Evolutionary conservation across 495 filamentous ascomycete genomes (phyloP), one percentile per base, ranked within the genome.

Genomic region (Wilcoxina mikolae): DNA sequence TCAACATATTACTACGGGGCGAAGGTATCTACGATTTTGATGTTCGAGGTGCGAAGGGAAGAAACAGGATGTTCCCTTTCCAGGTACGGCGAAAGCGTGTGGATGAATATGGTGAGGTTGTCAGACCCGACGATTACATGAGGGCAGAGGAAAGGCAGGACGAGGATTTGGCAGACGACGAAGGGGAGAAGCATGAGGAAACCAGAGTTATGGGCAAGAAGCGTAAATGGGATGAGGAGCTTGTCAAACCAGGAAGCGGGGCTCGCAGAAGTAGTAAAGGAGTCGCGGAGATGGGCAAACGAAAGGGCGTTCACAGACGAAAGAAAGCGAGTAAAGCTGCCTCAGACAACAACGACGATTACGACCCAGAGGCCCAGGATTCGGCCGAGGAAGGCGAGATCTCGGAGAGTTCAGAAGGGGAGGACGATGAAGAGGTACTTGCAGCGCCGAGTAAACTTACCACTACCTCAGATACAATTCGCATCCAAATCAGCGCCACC

Each of bases 21-120:
- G 88, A 89, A 61, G 82, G 80, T 17, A 77, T 93, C 17, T 85
- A 87, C 66, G 91, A 99, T 67, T 99, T 83, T 56, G 87, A 94
- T 61, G 85, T 95, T 4, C 77, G 85, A n/a, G 83, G 82, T 15
- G 94, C 94, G 62, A 95, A 87, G 67, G 93, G 91, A 18, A 76
- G 88, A 28, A 93, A 98, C 60, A 81, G 85, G 57, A 85, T 91
- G 78, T 96, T 94, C 59, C 91, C 91, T 0, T 83, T 88, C 45
- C 81, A 90, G 15, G 78, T 85, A 31, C 77, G 84, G 29, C 74
- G 87, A 55, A 82, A 82, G 67, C 81, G 87, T 23, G 77, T 73
- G 10, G 93, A 96, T 67, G 89, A 95, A 55, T 96, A 87, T 64
- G 91, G 91, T 41, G 93, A 96, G 57, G 70, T 90, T 51, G 93